A percentile compares a stretch with the other conserved stretches of the same genome.
These are phyloP conservation scores for Pythium rhizo-oryzae DNA, from an alignment of 352 stramenopile genomes.

Conservation along the genomic window DNA sequence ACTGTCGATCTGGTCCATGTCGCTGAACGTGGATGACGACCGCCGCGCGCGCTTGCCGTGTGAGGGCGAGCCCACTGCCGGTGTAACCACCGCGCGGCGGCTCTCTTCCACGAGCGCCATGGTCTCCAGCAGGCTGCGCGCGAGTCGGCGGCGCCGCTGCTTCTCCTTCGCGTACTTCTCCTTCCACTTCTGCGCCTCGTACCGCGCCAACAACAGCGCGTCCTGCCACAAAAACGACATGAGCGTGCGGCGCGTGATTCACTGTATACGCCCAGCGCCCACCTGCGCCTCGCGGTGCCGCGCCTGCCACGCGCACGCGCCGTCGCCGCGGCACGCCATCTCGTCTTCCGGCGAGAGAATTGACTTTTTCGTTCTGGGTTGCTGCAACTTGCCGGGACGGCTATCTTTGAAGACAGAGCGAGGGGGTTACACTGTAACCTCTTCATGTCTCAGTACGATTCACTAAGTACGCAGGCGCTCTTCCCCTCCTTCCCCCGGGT, in stretches of 20 bases:
- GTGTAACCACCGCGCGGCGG: background rate
- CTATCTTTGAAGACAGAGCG: background rate
- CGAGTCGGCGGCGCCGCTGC: slow-evolving; percentile 61
- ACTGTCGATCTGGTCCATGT: slow-evolving; percentile 53
- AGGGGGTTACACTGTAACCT: slow-evolving; percentile 13
- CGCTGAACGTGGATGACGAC: slow-evolving; percentile 54
- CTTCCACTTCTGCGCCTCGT: slow-evolving; percentile 78
- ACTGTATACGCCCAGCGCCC: background rate
- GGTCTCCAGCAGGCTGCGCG: slow-evolving; percentile 67
- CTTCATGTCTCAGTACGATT: slow-evolving; percentile 7
- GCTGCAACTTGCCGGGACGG: background rate
- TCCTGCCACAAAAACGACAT: slow-evolving; percentile 39
- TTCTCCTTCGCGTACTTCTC: slow-evolving; percentile 82
- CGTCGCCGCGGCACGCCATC: slow-evolving; percentile 10
- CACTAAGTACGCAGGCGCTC: slow-evolving; percentile 7
- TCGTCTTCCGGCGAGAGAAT: slow-evolving; percentile 11
- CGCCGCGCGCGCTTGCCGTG: slow-evolving; percentile 24
- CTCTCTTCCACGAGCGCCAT: slow-evolving; percentile 46
- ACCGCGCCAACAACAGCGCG: slow-evolving; percentile 60
- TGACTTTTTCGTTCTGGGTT: background rate
- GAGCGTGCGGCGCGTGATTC: background rate
- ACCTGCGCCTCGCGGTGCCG: slow-evolving; percentile 31
- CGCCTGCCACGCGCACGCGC: slow-evolving; percentile 28
- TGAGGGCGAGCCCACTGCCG: background rate
- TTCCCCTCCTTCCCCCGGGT: background rate